Percentiles rank a stretch among this genome's conserved stretches.
These are phyloP conservation scores for Citropsis articulata DNA, from an alignment of 345 rosid genomes.

Conservation along the genomic window DNA sequence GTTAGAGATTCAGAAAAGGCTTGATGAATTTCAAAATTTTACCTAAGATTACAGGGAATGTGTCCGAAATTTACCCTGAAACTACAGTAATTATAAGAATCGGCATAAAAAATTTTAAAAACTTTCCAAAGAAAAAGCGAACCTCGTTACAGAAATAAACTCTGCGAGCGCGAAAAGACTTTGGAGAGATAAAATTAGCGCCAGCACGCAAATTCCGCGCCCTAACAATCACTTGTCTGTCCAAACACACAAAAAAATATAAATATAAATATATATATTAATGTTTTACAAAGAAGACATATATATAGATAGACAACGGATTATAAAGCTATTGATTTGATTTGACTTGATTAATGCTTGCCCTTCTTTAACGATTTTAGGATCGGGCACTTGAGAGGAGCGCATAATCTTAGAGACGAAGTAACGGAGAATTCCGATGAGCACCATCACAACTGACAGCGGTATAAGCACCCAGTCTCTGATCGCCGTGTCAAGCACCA, in stretches of 20 bases:
- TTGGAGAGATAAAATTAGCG: constrained; percentile 85
- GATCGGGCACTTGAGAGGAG: constrained; percentile 75
- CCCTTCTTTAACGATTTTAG: constrained; percentile 89
- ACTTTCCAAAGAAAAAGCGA: not conserved
- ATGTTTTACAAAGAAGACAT: not conserved
- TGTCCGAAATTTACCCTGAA: not conserved
- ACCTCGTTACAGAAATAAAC: constrained; percentile 90
- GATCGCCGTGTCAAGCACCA: constrained; percentile 93
- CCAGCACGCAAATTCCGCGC: constrained; percentile 84
- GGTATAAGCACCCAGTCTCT: constrained; percentile 96
- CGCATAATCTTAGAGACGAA: constrained; percentile 89
- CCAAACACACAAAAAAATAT: not conserved
- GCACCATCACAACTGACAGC: constrained; percentile 88
- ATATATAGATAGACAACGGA: not conserved
- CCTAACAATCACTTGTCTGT: constrained; percentile 79
- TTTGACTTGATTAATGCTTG: constrained; percentile 7
- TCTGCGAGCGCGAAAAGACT: constrained; percentile 85
- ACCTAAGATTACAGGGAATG: too few species aligned
- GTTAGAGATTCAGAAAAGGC: not conserved
- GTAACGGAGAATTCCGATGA: constrained; percentile 87
- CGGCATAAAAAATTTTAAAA: not conserved
- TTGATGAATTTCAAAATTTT: not conserved
- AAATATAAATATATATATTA: not conserved
- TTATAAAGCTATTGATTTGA: not conserved
- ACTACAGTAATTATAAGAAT: not conserved